Evolutionary conservation across 2,329 filamentous ascomycete species (phyloP).

Genomic region (Hypoxylon sp.): DNA sequence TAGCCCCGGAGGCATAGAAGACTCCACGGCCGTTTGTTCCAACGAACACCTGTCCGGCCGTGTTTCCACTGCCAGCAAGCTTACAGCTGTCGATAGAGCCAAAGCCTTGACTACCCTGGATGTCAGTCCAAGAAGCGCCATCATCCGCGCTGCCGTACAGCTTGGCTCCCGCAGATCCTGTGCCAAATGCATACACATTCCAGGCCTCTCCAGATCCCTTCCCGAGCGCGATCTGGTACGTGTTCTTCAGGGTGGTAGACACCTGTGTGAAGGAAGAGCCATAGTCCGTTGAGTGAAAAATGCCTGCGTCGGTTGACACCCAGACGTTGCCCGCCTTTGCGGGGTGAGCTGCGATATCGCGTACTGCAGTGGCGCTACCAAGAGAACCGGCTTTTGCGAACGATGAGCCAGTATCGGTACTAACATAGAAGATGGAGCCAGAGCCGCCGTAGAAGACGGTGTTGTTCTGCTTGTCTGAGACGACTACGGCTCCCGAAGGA

Average conservation of each 20-base stretch:
- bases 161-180: conserved; percentile 57
- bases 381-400: conserved; percentile 59
- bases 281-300: conserved; percentile 67
- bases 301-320: conserved; percentile 66
- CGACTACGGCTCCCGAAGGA: conserved; percentile 62
- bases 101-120: conserved; percentile 63
- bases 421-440: conserved; percentile 64
- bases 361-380: conserved; percentile 60
- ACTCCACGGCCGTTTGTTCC: conserved; percentile 65
- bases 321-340: conserved; percentile 71
- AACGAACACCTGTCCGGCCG: conserved; percentile 61
- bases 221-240: conserved; percentile 61
- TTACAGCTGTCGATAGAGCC: conserved; percentile 58
- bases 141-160: conserved; percentile 61
- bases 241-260: conserved; percentile 55
- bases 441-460: conserved; percentile 66
- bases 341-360: conserved; percentile 69
- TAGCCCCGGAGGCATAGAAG: conserved; percentile 53
- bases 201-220: conserved; percentile 56
- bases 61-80: conserved; percentile 61
- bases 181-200: conserved; percentile 64
- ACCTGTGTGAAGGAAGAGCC: conserved; percentile 62
- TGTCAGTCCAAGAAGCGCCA: conserved; percentile 61
- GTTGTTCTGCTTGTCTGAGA: conserved; percentile 66
- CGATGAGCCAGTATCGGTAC: conserved; percentile 61